A percentile compares a stretch with the other conserved stretches of the same genome.
Evolutionary conservation across 1,284 basidiomycete species (phyloP).

Genomic region (Pseudozyma tsukubaensis): DNA sequence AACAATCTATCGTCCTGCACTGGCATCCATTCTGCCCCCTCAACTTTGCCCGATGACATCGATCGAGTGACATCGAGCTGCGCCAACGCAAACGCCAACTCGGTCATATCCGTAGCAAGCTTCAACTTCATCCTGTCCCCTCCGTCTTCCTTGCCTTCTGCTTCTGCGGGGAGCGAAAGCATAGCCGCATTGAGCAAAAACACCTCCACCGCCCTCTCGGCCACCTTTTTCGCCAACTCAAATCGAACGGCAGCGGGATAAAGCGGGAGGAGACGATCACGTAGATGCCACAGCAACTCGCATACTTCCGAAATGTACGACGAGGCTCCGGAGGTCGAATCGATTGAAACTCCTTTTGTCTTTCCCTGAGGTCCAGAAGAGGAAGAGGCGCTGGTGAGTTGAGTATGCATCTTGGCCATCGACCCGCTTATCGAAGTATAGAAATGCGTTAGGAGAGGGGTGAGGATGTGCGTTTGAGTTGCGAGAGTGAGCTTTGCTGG

Average conservation of each 20-base stretch:
- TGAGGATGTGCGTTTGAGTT: slow-evolving; percentile 1
- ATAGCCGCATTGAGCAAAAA: slow-evolving; percentile 92
- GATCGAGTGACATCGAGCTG: slow-evolving; percentile 50
- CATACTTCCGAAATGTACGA: slow-evolving; percentile 21
- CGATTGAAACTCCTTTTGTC: slow-evolving; percentile 11
- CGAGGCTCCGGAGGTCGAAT: slow-evolving; percentile 27
- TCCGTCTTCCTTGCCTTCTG: slow-evolving; percentile 64
- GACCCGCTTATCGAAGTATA: background rate
- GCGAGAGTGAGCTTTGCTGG: background rate
- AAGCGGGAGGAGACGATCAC: slow-evolving; percentile 9
- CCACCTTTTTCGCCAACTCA: background rate
- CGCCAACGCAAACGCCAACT: slow-evolving; percentile 82
- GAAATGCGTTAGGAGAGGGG: background rate
- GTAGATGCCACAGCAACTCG: slow-evolving; percentile 9
- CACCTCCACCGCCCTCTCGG: background rate
- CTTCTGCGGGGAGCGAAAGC: slow-evolving; percentile 68
- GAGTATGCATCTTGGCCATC: slow-evolving; percentile 28
- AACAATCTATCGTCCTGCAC: background rate
- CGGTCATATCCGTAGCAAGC: slow-evolving; percentile 92
- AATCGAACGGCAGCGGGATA: slow-evolving; percentile 6
- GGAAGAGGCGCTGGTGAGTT: slow-evolving; percentile 5
- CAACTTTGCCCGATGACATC: background rate
- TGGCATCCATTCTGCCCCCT: background rate
- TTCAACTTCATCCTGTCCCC: slow-evolving; percentile 90
- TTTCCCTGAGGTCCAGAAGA: background rate